Evolutionary conservation across 2,329 filamentous ascomycete species (phyloP).

Genomic region (Pseudogymnoascus sp.): DNA sequence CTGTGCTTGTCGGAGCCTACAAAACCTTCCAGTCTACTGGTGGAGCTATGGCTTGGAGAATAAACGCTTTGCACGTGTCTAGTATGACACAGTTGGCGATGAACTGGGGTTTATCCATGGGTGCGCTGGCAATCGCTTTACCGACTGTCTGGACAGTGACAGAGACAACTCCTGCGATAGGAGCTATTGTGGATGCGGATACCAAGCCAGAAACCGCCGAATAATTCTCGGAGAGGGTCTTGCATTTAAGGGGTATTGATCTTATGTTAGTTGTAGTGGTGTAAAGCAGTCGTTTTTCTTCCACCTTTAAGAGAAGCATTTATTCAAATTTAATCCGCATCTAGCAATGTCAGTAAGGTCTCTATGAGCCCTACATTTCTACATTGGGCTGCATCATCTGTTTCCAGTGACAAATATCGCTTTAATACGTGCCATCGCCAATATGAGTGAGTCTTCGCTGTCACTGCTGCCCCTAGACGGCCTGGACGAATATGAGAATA

Average conservation of each 20-base stretch:
- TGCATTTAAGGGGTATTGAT: no score
- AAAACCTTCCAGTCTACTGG: slow-evolving; percentile 39
- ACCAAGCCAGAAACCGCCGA: no score
- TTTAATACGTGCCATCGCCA: background rate
- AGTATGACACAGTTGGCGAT: slow-evolving; percentile 38
- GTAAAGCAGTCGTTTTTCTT: no score
- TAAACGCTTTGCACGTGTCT: slow-evolving; percentile 32
- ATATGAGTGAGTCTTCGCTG: background rate
- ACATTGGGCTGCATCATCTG: no score
- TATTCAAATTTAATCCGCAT: no score
- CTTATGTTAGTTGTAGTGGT: no score
- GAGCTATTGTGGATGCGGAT: no score
- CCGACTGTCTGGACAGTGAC: slow-evolving; percentile 37
- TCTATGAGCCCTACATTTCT: no score
- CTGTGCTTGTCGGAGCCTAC: slow-evolving; percentile 40
- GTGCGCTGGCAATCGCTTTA: slow-evolving; percentile 35
- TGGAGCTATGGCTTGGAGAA: slow-evolving; percentile 40
- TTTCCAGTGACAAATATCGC: background rate
- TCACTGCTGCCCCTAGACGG: background rate
- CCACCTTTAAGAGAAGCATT: no score
- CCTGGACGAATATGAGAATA: background rate
- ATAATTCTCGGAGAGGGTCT: no score
- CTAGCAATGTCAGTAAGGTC: no score
- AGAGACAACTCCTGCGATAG: slow-evolving; percentile 21
- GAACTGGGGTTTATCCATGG: slow-evolving; percentile 41